Percentiles rank a stretch among this genome's conserved stretches.
Conservation (phyloP, 2,329 filamentous ascomycete genomes). For the Fusarium hostae region DNA sequence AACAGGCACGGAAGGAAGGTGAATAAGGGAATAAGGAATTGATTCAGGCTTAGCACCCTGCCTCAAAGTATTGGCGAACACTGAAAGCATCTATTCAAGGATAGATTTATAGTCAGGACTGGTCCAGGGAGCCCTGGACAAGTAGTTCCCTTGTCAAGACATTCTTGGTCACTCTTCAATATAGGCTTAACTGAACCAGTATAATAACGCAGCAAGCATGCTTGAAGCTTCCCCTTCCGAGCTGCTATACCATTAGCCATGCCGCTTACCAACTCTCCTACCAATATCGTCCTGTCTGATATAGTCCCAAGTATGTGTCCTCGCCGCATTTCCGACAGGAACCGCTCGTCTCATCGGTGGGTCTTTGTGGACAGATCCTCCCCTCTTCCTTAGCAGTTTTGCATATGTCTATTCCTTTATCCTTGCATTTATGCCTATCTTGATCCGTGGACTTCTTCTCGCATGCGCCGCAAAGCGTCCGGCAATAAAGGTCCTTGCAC, state of each 20-base stretch:
- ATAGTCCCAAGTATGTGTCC: background rate
- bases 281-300: background rate
- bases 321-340: background rate
- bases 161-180: background rate
- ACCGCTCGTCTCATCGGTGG: background rate
- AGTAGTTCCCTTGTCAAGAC: too few relatives aligned
- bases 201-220: fast-evolving
- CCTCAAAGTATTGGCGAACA: too few relatives aligned
- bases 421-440: fast-evolving
- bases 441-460: background rate
- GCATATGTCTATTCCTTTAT: background rate
- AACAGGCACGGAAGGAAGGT: fast-evolving
- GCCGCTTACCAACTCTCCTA: background rate
- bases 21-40: fast-evolving
- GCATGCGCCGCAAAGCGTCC: background rate
- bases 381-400: background rate
- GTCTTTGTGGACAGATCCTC: background rate
- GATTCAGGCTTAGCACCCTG: fast-evolving
- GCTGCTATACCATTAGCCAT: too few relatives aligned
- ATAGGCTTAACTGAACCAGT: fast-evolving
- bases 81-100: background rate
- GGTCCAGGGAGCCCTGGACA: too few relatives aligned
- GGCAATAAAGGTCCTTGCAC: background rate
- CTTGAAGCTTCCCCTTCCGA: fast-evolving
- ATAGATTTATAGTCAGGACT: too few relatives aligned